A percentile compares a stretch with the other conserved stretches of the same genome.
Evolutionary conservation across 2,329 filamentous ascomycete genomes (phyloP).

Genomic region (Cercospora berteroae): DNA sequence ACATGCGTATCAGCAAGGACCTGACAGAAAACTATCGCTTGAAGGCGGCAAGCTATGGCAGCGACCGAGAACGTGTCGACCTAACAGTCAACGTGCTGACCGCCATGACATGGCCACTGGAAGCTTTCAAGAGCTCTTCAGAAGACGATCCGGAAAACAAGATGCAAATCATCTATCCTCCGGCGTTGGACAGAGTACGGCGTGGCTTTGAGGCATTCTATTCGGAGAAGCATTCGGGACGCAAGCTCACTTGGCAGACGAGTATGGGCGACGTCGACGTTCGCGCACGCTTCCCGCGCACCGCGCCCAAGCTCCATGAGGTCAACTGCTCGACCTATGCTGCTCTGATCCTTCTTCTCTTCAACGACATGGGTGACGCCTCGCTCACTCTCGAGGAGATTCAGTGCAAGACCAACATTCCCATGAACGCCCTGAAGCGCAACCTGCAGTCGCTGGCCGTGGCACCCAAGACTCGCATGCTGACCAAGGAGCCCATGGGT

Average conservation of each 20-base stretch:
- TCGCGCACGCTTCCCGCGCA: conserved; percentile 71
- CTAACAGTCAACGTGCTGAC: conserved; percentile 83
- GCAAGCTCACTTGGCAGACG: conserved; percentile 79
- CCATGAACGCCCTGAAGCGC: conserved; percentile 68
- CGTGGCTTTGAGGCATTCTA: conserved; percentile 89
- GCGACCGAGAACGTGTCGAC: conserved; percentile 66
- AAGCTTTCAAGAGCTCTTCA: conserved; percentile 68
- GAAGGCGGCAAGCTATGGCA: conserved; percentile 58
- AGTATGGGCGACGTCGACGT: conserved; percentile 83
- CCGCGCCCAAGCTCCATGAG: conserved; percentile 66
- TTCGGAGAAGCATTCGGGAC: conserved; percentile 78
- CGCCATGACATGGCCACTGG: conserved; percentile 91
- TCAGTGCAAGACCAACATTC: conserved; percentile 76
- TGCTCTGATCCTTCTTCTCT: conserved; percentile 85
- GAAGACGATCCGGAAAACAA: conserved; percentile 51
- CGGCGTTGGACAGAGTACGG: conserved; percentile 70
- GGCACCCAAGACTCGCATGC: conserved; percentile 75
- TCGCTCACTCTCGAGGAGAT: conserved; percentile 71
- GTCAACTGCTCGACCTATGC: conserved; percentile 89
- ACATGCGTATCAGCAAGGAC: conserved; percentile 85
- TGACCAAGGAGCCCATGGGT: conserved; percentile 75
- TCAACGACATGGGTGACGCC: conserved; percentile 68
- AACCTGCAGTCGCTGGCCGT: conserved; percentile 80
- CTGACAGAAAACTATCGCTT: conserved; percentile 73
- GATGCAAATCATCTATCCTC: conserved; percentile 68